Base-by-base conservation (phyloP, 2,329 filamentous ascomycete species). In the Xenoacremonium recifei region DNA sequence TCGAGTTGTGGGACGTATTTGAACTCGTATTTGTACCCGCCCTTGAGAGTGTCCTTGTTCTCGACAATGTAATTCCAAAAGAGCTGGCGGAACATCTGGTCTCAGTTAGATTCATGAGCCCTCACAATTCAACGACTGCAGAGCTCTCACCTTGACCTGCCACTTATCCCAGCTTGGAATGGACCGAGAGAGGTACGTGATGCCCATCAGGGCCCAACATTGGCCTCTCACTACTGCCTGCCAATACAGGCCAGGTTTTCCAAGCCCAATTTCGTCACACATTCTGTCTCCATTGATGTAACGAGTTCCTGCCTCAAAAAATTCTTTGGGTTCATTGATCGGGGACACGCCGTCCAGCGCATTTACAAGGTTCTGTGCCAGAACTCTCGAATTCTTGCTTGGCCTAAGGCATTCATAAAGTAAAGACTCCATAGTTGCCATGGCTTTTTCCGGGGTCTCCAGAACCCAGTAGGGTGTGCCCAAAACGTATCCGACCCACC, bases 311-410 rank as follows among this genome's bases (percentile, higher is more conserved):
- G 64, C 65, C 34, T 63, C 63, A 17, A 67, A 60, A 39, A 67
- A 68, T 1, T 45, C 50, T 13, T 45, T 55, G 0, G 66, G 67
- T 18, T 66, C 48, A 27, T 66, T 59, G 18, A 67, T 54, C 0
- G 66, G 66, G 1, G 65, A 59, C 3, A 67, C 35, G 32, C 67
- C 64, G 27, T 54, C 58, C n/a, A 70, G 48, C 31, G 58, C 61
- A 31, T 68, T 53, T 16, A 70, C 54, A 31, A 70, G 65, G 47
- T 70, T 70, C 42, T 66, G 58, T 0, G 58, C 62, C 16, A 68
- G 58, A 2, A 63, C 53, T 4, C 51, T 45, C 1, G 64, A 67
- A 4, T 60, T 69, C 5, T 56, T 49, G 0, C 61, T 67, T 13
- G 66, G 51, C 4, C 51, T 43, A 4, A 64, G 50, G 40, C 69